Percentiles rank a stretch among this genome's conserved stretches.
Evolutionary conservation across 192 early-diverging fungal genomes (phyloP).

Genomic region (Dissophora globulifera): DNA sequence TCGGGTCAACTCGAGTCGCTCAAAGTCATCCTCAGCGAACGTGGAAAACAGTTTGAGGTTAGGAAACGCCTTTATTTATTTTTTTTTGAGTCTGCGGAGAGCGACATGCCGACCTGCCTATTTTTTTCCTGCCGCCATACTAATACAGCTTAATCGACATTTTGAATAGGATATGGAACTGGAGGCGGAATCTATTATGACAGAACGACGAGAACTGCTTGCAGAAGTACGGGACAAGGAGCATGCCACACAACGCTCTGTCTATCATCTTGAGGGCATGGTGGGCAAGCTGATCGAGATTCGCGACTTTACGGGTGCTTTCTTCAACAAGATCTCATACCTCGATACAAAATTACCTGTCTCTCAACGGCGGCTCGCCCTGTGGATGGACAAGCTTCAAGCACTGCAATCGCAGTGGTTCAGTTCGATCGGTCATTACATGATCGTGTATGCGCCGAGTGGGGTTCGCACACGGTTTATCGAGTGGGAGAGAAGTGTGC

Average conservation of each 20-base stretch:
- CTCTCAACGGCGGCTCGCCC: slow-evolving; percentile 28
- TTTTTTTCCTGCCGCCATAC: not conserved
- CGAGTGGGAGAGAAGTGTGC: slow-evolving; percentile 38
- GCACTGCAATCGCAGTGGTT: slow-evolving; percentile 47
- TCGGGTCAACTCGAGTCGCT: slow-evolving; percentile 22
- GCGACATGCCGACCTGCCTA: not conserved
- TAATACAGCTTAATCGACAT: too few relatives aligned
- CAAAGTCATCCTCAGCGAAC: slow-evolving; percentile 17
- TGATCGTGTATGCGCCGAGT: slow-evolving; percentile 33
- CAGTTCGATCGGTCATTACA: slow-evolving; percentile 37
- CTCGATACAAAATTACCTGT: slow-evolving; percentile 50
- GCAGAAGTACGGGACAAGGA: slow-evolving; percentile 35
- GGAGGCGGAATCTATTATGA: slow-evolving; percentile 22
- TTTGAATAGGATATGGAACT: slow-evolving; percentile 21
- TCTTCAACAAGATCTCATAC: slow-evolving; percentile 51
- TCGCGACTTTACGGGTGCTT: slow-evolving; percentile 47
- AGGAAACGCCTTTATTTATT: too few relatives aligned
- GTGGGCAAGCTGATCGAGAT: slow-evolving; percentile 45
- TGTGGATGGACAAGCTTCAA: slow-evolving; percentile 51
- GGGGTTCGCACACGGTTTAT: slow-evolving; percentile 29
- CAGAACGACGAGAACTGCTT: slow-evolving; percentile 24
- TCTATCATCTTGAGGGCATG: slow-evolving; percentile 48
- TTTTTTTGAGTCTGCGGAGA: too few relatives aligned
- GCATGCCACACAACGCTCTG: slow-evolving; percentile 41
- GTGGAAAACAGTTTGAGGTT: slow-evolving; percentile 31